Evolutionary conservation across 371 early-diverging fungal genomes (phyloP).

Genomic region (Rhizopus stolonifer): DNA sequence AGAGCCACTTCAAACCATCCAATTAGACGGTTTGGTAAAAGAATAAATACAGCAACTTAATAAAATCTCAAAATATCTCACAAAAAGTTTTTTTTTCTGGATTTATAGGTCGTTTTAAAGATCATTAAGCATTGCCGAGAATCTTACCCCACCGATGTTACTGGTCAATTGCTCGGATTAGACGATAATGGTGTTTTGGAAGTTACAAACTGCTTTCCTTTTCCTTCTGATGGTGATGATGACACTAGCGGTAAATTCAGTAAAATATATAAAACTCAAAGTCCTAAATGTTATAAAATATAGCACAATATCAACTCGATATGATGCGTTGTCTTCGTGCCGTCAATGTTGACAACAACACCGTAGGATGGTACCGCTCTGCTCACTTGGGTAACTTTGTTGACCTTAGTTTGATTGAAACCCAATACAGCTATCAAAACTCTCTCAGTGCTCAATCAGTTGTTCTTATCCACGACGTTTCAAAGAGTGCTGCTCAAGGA

Average conservation of each 20-base stretch:
- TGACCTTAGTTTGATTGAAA: constrained; percentile 87
- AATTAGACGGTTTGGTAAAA: constrained; percentile 34
- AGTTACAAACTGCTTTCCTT: constrained; percentile 90
- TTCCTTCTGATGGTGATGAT: constrained; percentile 63
- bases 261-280: background rate
- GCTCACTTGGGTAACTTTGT: constrained; percentile 87
- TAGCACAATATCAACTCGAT: constrained; percentile 87
- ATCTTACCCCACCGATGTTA: constrained; percentile 74
- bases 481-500: constrained; percentile 78
- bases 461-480: constrained; percentile 90
- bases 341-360: constrained; percentile 93
- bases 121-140: constrained; percentile 95
- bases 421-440: constrained; percentile 88
- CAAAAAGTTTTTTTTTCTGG: constrained; percentile 1
- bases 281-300: background rate
- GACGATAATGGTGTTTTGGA: constrained; percentile 84
- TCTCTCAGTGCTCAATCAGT: constrained; percentile 82
- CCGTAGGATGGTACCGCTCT: constrained; percentile 97
- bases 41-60: background rate
- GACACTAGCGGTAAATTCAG: constrained; percentile 44
- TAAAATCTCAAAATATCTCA: no score
- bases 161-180: constrained; percentile 88
- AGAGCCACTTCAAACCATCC: constrained; percentile 27
- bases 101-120: constrained; percentile 78
- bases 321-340: constrained; percentile 93